Evolutionary conservation across 805 yeast species (phyloP).

Genomic region (Candida xiaguanensis): DNA sequence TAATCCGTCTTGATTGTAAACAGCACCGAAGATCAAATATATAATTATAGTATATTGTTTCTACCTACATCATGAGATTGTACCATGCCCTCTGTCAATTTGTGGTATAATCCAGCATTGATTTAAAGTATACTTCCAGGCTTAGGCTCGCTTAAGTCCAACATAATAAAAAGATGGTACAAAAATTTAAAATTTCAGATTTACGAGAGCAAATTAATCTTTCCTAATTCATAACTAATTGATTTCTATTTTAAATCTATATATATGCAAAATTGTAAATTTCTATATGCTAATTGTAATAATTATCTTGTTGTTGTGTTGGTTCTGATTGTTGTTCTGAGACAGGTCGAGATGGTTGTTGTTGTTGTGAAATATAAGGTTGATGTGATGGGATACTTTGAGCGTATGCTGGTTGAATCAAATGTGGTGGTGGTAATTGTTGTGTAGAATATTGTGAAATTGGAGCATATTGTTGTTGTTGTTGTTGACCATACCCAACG

Average conservation of each 20-base stretch:
- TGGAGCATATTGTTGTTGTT: conserved; percentile 2
- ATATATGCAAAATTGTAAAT: background rate
- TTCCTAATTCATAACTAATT: too few species aligned
- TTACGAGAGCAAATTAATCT: too few species aligned
- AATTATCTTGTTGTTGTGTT: conserved; percentile 1
- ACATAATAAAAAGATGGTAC: too few species aligned
- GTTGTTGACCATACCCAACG: background rate
- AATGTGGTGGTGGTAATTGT: conserved; percentile 3
- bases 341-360: conserved; percentile 9
- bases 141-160: too few species aligned
- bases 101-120: too few species aligned
- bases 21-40: too few species aligned
- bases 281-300: background rate
- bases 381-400: conserved; percentile 5
- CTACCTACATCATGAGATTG: too few species aligned
- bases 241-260: background rate
- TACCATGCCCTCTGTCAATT: too few species aligned
- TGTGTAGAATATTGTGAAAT: conserved; percentile 1
- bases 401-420: background rate
- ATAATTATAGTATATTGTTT: too few species aligned
- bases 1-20: too few species aligned
- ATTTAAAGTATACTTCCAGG: too few species aligned
- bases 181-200: too few species aligned
- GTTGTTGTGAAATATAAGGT: conserved; percentile 10
- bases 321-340: conserved; percentile 2